Base-by-base conservation (phyloP, 768 basidiomycete genomes). In the Arthromyces matolae region DNA sequence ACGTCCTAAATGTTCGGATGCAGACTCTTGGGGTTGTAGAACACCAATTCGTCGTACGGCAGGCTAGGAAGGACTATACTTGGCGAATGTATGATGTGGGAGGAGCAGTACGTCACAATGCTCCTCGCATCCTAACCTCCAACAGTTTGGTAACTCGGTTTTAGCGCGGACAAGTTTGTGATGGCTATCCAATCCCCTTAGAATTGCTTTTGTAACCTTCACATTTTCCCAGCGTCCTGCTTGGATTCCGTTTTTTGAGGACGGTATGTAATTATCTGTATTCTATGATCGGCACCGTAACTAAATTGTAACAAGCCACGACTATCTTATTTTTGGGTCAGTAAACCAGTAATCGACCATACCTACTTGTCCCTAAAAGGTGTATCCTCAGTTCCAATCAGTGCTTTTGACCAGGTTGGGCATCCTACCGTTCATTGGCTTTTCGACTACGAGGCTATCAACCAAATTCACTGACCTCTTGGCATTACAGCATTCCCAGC, bases 41-140 rank as follows among this genome's bases (percentile, higher is more conserved):
- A 57, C 84, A 89, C 61, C 68, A 76, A 4, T 85, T 88, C 60
- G 75, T 81, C 39, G 77, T 89, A 45, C 71, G 71, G 40, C 74
- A 81, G 41, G 77, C 74, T 24, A 81, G 82, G 2, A 72, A 68
- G 47, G 71, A 71, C 39, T 86, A 84, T 55, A 77, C 80, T 42
- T 90, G 88, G 87, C 76, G 80, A 48, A 70, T 90, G 51, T 91
- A 84, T 61, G 89, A 91, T 63, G 89, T 91, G 28, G 87, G 89
- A 28, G 89, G 89, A 45, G 84, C 85, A 43, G 84, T 89, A 60
- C 64, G 85, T 70, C 31, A 40, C 25, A 44, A 49, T 39, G 24
- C 37, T 43, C 58, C 38, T 48, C 27, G 1, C 44, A 39, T 18
- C 33, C 33, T 42, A 25, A 48, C 42, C 16, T 14, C 25, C 23